These are phyloP conservation scores for Rhododendron henanense DNA, from an alignment of 148 eudicot genomes.

Conservation along the genomic window DNA sequence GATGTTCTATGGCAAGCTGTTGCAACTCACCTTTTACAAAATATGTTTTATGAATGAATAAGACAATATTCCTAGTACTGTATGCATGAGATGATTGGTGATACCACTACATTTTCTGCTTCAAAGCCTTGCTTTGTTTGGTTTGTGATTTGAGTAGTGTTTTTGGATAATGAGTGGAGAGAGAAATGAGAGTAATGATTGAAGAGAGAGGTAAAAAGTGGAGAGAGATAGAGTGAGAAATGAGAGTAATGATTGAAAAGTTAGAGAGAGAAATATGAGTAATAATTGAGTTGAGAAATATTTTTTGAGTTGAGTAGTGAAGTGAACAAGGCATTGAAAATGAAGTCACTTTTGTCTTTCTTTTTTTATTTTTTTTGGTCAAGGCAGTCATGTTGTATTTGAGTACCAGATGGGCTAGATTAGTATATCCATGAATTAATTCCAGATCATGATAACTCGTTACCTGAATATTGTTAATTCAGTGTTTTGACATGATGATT, in stretches of 20 bases:
- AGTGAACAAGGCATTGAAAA: too few species aligned
- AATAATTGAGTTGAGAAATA: too few species aligned
- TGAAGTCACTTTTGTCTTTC: background rate
- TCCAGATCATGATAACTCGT: background rate
- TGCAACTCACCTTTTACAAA: background rate
- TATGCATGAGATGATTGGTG: background rate
- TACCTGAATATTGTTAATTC: background rate
- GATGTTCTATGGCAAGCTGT: background rate
- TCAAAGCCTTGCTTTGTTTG: background rate
- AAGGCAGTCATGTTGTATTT: background rate
- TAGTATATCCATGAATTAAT: background rate
- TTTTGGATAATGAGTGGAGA: too few species aligned
- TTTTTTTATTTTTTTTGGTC: background rate
- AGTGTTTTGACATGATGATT: constrained; percentile 9
- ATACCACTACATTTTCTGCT: background rate
- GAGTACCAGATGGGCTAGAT: background rate
- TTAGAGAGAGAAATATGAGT: too few species aligned
- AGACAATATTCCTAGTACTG: background rate
- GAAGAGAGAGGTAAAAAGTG: too few species aligned
- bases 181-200: too few species aligned
- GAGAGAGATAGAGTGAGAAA: too few species aligned
- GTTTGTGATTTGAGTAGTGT: too few species aligned
- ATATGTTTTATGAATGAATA: background rate
- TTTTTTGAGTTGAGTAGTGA: too few species aligned
- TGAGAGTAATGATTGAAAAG: too few species aligned